phyloP scores from a whole-genome alignment of 2,329 filamentous ascomycete species.

The Orbilia oligospora region DNA sequence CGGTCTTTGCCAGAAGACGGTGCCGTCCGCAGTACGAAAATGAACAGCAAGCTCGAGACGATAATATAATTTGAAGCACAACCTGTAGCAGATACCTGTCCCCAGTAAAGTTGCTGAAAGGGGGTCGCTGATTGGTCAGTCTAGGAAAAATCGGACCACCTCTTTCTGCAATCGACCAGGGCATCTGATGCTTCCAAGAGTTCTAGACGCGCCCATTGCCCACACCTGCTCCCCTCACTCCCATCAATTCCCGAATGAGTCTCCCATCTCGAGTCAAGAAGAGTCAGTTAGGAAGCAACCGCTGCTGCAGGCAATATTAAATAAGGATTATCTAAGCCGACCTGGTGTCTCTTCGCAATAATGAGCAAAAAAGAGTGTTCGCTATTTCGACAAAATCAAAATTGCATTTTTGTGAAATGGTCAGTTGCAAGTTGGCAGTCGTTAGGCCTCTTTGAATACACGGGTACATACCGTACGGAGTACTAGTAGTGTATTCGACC shows the following conservation, averaged over 20 bases:
- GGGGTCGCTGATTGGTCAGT: conserved; percentile 30
- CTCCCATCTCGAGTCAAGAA: conserved; percentile 35
- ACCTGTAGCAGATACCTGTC: conserved; percentile 44
- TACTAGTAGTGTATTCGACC: not conserved
- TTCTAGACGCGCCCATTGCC: conserved; percentile 61
- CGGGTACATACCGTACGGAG: too few species aligned
- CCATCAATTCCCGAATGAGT: conserved; percentile 37
- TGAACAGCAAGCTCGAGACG: conserved; percentile 11
- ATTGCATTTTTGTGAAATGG: conserved; percentile 24
- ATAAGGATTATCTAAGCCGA: conserved; percentile 56
- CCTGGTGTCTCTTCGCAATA: not conserved
- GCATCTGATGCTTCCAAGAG: conserved; percentile 56
- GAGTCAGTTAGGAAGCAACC: not conserved
- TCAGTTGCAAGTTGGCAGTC: not conserved
- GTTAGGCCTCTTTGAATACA: not conserved
- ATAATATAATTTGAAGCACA: conserved; percentile 38
- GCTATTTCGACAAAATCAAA: conserved; percentile 25
- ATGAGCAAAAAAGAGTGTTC: conserved; percentile 11
- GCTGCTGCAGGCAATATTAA: conserved; percentile 27
- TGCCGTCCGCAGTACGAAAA: conserved; percentile 2
- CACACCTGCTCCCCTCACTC: conserved; percentile 41
- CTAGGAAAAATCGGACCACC: conserved; percentile 26
- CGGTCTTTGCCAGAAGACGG: conserved; percentile 35
- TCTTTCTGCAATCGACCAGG: conserved; percentile 29
- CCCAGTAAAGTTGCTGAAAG: conserved; percentile 9